Evolutionary conservation across 2,329 filamentous ascomycete genomes (phyloP), one percentile per base, ranked within the genome.

Genomic region (Fulvia fulva): DNA sequence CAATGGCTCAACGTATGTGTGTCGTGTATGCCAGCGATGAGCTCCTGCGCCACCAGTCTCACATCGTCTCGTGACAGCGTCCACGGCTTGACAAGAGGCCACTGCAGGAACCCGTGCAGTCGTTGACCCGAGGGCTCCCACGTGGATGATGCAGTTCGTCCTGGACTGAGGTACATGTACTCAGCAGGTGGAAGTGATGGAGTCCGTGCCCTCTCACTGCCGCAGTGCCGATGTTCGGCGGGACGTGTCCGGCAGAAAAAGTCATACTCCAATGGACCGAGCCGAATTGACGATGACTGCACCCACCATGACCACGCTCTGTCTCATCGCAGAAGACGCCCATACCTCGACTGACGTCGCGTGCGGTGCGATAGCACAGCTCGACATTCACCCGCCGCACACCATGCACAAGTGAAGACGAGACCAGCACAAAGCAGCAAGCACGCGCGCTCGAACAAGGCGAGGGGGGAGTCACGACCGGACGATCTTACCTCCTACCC

Each of bases 331-430:
- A 22, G 19, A 25, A 21, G 16, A 11, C 19, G n/a, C 23, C 37
- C n/a, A 41, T 16, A 14, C n/a, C 12, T 9, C 7, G 47, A 50
- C 26, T 21, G 22, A 50, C 23, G n/a, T 32, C n/a, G 47, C 5
- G 47, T 21, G 47, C 47, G 26, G 47, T 50, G 47, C 47, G 26
- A 11, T 50, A 28, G 47, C 47, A 50, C 47, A 50, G 25, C 47
- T 50, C 47, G 47, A 32, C 47, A 21, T 7, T 26, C 23, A 50
- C 23, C 47, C n/a, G 1, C 47, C 8, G 3, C n/a, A 16, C 12
- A 25, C 44, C 25, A 50, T 50, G 47, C 47, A 50, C 16, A 19
- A 28, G 23, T 50, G 25, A 41, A 41, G 34, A 5, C 16, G 34
- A 30, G 16, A 1, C 14, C 45, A 23, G n/a, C 45, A 50, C 47